Base-by-base conservation (phyloP, 306 rosid species). In the Rosa multiflora region DNA sequence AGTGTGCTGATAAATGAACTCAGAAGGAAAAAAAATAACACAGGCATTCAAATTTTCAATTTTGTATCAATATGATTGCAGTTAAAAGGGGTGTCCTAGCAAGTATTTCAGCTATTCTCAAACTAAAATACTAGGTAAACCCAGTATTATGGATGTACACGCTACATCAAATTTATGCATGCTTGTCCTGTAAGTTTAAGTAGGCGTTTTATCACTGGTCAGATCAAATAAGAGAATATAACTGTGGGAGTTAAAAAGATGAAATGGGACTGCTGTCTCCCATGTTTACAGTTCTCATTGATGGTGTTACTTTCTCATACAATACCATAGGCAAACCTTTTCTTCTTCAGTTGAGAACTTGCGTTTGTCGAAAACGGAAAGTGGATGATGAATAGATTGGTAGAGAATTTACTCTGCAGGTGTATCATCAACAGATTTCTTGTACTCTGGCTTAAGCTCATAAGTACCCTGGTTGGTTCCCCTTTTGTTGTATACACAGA, bases 401-500 rank as follows among this genome's bases (percentile, higher is more conserved):
- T 55, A 67, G n/a, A 67, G 78, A 35, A 74, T 2, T 87, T 86
- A 93, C 66, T 90, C 99, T 15, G 89, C 97, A 63, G 29, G 77
- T 23, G 90, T 70, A 13, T 93, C 97, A 80, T 96, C 98, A 21
- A 82, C 99, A 58, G 98, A 86, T 81, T 93, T 93, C 96, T 90
- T 96, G 92, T 93, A 96, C 79, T 96, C 99, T 1, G 98, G 98
- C 92, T 96, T 96, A 78, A 96, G 94, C 91, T 96, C 99, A 17
- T 96, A 96, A 3, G 99, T 96, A 88, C 99, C 99, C 82, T 96
- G 99, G 87, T 96, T 91, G 64, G 97, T 90, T 74, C 99, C 99
- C 81, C 99, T 88, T 89, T 95, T 95, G 83, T 95, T 95, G 96
- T 95, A 95, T 17, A 95, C 89, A 39, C 99, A 95, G 46, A 95